Percentiles rank a stretch among this genome's conserved stretches.
phyloP scores from a whole-genome alignment of 257 asterid genomes.

The Solanum bulbocastanum region DNA sequence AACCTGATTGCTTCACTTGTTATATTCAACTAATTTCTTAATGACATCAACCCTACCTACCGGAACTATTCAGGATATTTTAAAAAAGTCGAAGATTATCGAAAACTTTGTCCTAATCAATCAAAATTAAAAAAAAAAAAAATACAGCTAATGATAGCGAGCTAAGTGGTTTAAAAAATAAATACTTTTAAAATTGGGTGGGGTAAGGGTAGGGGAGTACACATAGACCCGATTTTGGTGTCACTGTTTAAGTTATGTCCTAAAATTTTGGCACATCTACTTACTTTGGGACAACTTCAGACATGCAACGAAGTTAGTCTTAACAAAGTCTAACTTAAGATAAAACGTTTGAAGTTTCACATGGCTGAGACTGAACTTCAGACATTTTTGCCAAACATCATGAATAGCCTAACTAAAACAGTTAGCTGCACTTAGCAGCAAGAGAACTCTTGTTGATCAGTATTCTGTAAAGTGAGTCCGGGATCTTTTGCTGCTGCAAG shows the following conservation, averaged over 20 bases:
- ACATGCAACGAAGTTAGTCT: neutral
- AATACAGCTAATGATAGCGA: neutral
- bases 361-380: neutral
- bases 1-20: neutral
- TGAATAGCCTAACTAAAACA: neutral
- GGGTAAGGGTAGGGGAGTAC: neutral
- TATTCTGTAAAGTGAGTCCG: conserved; percentile 19
- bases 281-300: neutral
- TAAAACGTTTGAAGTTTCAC: neutral
- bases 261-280: neutral
- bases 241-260: neutral
- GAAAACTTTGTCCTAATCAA: neutral
- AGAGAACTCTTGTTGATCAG: neutral
- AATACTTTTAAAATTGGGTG: neutral
- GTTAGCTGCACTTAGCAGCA: neutral
- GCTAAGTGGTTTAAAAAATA: neutral
- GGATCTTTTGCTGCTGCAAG: conserved; percentile 66
- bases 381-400: neutral
- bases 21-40: neutral
- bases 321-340: neutral
- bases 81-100: neutral
- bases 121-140: neutral
- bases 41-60: neutral
- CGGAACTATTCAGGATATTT: neutral
- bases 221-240: neutral